These are phyloP conservation scores for Aureobasidium lini DNA, from an alignment of 2,329 filamentous ascomycete genomes.

Conservation along the genomic window DNA sequence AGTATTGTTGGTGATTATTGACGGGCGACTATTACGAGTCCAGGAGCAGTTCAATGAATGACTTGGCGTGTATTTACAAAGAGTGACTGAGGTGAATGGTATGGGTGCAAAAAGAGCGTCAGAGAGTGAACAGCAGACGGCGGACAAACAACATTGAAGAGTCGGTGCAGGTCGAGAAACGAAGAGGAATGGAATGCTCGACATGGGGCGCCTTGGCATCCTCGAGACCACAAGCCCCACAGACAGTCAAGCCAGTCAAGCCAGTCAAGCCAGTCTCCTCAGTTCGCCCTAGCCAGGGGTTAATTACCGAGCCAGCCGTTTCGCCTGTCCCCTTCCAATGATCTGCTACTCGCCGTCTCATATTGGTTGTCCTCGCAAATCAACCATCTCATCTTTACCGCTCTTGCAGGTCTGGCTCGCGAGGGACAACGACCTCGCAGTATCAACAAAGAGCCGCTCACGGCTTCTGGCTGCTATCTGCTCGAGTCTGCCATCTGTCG, in stretches of 20 bases:
- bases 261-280: background rate
- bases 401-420: background rate
- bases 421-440: background rate
- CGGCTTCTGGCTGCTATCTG: background rate
- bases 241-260: background rate
- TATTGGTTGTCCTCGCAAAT: background rate
- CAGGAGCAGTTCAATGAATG: background rate
- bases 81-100: slow-evolving; percentile 20
- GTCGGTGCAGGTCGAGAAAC: background rate
- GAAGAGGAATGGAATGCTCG: background rate
- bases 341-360: background rate
- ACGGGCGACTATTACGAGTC: background rate
- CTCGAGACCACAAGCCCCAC: background rate
- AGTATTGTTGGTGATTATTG: slow-evolving; percentile 5
- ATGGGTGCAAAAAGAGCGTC: slow-evolving; percentile 4
- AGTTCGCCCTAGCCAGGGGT: slow-evolving; percentile 2
- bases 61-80: slow-evolving; percentile 19
- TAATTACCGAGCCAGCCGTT: background rate
- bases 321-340: background rate
- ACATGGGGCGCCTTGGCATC: background rate
- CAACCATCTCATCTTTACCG: background rate
- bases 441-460: background rate
- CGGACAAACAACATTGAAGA: background rate
- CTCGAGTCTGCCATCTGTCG: background rate
- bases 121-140: background rate